These are phyloP conservation scores for Eucalyptus pauciflora DNA, from an alignment of 345 rosid genomes.

Conservation along the genomic window DNA sequence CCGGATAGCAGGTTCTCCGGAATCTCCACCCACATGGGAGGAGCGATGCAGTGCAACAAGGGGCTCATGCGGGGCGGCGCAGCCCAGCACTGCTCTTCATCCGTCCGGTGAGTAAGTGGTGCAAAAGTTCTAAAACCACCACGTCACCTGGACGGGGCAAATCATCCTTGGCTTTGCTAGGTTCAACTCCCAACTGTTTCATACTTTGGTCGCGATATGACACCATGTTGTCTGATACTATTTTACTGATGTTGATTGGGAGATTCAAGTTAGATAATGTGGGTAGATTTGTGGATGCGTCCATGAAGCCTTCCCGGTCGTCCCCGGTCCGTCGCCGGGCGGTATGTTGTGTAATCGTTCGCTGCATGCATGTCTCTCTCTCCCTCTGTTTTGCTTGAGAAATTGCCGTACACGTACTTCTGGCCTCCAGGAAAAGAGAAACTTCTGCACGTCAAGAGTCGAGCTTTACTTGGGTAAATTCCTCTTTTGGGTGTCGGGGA, in stretches of 20 bases:
- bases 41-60: background rate
- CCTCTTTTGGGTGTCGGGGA: background rate
- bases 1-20: slow-evolving; percentile 1
- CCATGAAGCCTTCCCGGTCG: background rate
- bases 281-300: background rate
- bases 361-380: background rate
- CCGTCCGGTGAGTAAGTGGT: slow-evolving; percentile 14
- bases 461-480: background rate
- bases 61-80: background rate
- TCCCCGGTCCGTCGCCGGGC: background rate
- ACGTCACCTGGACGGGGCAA: slow-evolving; percentile 18
- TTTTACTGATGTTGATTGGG: background rate
- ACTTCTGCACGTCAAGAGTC: background rate
- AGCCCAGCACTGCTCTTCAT: slow-evolving; percentile 10
- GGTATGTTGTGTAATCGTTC: background rate
- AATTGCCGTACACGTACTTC: background rate
- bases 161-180: slow-evolving; percentile 57
- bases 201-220: background rate
- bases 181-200: background rate
- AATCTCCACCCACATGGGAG: background rate
- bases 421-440: background rate
- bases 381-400: background rate
- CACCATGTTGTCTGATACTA: background rate
- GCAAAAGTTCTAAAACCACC: background rate
- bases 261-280: background rate